These are phyloP conservation scores for Pseudoneurospora amorphoporcata DNA, from an alignment of 495 filamentous ascomycete genomes.

Conservation along the genomic window DNA sequence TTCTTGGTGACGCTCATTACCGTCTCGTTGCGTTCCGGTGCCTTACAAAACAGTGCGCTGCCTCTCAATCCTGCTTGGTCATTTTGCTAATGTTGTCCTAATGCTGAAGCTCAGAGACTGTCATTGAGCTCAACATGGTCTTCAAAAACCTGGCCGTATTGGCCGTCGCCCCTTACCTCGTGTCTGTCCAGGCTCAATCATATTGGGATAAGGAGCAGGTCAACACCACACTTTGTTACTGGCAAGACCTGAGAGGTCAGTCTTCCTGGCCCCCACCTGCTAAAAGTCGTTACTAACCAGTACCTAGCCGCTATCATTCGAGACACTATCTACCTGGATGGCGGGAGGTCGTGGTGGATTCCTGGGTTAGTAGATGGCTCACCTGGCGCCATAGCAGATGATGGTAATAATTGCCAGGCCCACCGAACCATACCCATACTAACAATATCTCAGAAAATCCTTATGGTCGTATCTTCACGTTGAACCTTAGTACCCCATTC, in stretches of 20 bases:
- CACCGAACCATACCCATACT: not conserved
- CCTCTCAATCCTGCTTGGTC: too few species aligned
- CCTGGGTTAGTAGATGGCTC: conserved; percentile 32
- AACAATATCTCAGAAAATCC: conserved; percentile 27
- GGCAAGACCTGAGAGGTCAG: conserved; percentile 45
- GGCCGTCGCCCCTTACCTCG: conserved; percentile 1
- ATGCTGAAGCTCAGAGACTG: too few species aligned
- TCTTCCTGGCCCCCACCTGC: not conserved
- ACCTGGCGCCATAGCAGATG: conserved; percentile 2
- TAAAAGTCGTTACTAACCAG: not conserved
- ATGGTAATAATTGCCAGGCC: conserved; percentile 24
- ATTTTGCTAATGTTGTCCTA: too few species aligned
- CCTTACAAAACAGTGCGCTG: not conserved
- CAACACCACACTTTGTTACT: conserved; percentile 48
- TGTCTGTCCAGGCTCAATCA: conserved; percentile 15
- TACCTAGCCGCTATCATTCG: conserved; percentile 46
- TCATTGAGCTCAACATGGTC: not conserved
- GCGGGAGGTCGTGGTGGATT: conserved; percentile 45
- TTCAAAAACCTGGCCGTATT: not conserved
- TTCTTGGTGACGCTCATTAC: not conserved
- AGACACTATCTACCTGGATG: conserved; percentile 61
- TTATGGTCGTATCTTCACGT: conserved; percentile 37
- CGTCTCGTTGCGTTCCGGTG: not conserved
- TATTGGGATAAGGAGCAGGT: conserved; percentile 32
- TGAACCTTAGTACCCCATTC: conserved; percentile 53